phyloP scores from a whole-genome alignment of 2,329 filamentous ascomycete genomes.

The Trichoderma lentiforme region DNA sequence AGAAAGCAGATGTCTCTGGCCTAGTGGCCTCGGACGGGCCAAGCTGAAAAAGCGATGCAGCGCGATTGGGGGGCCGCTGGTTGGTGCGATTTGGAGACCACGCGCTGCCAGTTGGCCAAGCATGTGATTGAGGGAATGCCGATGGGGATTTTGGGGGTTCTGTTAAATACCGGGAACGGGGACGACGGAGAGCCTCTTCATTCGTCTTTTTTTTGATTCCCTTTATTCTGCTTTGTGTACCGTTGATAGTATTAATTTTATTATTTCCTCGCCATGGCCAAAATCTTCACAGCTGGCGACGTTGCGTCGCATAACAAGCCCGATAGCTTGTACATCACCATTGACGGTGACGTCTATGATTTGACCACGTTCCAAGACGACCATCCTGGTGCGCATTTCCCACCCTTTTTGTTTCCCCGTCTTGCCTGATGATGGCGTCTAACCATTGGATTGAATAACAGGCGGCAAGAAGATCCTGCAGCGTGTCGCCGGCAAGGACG shows the following conservation, averaged over 20 bases:
- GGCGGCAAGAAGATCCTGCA: slow-evolving; percentile 64
- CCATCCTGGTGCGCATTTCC: slow-evolving; percentile 63
- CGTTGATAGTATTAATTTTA: background rate
- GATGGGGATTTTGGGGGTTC: slow-evolving; percentile 1
- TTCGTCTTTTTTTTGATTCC: background rate
- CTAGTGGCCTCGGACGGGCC: background rate
- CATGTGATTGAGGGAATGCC: slow-evolving; percentile 18
- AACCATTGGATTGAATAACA: slow-evolving; percentile 25
- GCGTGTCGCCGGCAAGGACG: slow-evolving; percentile 62
- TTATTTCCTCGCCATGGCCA: slow-evolving; percentile 63
- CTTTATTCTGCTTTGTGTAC: background rate
- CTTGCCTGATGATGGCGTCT: background rate
- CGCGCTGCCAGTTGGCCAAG: background rate
- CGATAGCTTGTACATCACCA: slow-evolving; percentile 80
- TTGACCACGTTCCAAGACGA: slow-evolving; percentile 84
- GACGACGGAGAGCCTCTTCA: background rate
- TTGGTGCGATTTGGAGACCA: background rate
- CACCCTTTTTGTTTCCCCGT: background rate
- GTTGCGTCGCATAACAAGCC: slow-evolving; percentile 90
- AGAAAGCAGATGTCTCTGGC: background rate
- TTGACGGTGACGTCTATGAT: slow-evolving; percentile 96
- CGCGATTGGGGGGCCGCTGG: background rate
- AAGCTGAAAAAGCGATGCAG: background rate
- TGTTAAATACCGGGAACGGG: slow-evolving; percentile 4
- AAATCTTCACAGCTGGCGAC: slow-evolving; percentile 78